These are phyloP conservation scores for Metschnikowia lachancei DNA, from an alignment of 805 yeast genomes.

Conservation along the genomic window DNA sequence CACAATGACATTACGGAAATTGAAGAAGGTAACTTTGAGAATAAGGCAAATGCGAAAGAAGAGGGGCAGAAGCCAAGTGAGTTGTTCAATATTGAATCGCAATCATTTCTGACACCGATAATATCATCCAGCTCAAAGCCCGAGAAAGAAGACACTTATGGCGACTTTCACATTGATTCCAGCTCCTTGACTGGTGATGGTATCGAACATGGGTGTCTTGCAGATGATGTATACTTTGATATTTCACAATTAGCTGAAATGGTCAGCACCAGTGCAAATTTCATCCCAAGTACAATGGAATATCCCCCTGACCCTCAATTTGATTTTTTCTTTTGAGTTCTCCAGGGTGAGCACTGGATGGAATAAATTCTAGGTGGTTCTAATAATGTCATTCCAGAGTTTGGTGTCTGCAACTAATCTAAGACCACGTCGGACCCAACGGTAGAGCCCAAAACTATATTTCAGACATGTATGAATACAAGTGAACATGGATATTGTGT, in stretches of 20 bases:
- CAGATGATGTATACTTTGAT: constrained; percentile 16
- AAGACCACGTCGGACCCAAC: too few relatives aligned
- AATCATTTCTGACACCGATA: too few relatives aligned
- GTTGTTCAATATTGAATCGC: too few relatives aligned
- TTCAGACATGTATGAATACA: too few relatives aligned
- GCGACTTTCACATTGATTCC: not conserved
- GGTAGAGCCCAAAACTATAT: too few relatives aligned
- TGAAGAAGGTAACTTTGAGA: constrained; percentile 12
- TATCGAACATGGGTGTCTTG: not conserved
- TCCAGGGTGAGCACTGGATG: too few relatives aligned
- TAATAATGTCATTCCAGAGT: too few relatives aligned
- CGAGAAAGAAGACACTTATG: not conserved
- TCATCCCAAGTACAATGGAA: constrained; percentile 17
- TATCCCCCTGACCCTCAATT: constrained; percentile 4
- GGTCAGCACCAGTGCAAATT: constrained; percentile 17
- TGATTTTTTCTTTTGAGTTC: constrained; percentile 1
- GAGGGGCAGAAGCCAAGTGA: too few relatives aligned
- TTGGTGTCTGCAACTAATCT: too few relatives aligned
- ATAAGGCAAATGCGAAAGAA: not conserved
- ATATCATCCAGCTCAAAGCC: too few relatives aligned
- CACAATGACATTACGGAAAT: constrained; percentile 17
- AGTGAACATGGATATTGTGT: too few relatives aligned
- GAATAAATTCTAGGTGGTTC: too few relatives aligned
- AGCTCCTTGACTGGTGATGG: not conserved
- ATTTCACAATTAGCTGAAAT: constrained; percentile 19